A percentile compares a stretch with the other conserved stretches of the same genome.
phyloP scores from a whole-genome alignment of 768 basidiomycete genomes.

The Lactarius trivialis region DNA sequence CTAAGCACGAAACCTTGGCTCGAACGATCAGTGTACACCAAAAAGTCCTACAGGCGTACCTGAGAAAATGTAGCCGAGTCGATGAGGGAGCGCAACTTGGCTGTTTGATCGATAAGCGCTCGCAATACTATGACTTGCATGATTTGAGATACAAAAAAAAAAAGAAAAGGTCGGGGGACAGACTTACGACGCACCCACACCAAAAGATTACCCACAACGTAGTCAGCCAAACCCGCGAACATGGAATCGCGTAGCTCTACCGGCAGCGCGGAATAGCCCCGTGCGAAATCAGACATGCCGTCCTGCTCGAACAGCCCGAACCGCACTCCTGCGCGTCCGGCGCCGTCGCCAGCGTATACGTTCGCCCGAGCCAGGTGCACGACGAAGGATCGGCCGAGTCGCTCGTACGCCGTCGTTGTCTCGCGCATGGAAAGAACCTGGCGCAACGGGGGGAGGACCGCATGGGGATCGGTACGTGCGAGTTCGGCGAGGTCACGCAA shows the following conservation, averaged over 20 bases:
- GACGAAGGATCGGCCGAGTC: neutral
- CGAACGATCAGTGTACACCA: neutral
- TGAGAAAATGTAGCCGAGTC: slow-evolving; percentile 3
- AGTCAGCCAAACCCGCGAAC: slow-evolving; percentile 1
- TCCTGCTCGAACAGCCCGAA: neutral
- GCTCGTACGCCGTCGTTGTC: neutral
- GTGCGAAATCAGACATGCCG: neutral
- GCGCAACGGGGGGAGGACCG: neutral
- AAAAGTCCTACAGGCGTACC: neutral
- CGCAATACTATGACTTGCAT: neutral
- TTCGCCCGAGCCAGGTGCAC: slow-evolving; percentile 5
- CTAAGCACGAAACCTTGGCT: neutral
- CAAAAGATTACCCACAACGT: neutral
- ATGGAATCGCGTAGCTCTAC: neutral
- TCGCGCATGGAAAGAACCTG: neutral
- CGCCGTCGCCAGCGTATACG: neutral
- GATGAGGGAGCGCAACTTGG: neutral
- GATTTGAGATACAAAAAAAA: neutral
- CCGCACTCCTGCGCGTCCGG: neutral
- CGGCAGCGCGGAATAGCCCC: neutral
- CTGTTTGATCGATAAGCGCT: neutral
- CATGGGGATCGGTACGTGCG: neutral
- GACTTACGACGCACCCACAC: slow-evolving; percentile 5
- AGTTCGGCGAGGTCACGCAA: neutral
- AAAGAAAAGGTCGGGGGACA: neutral